These are phyloP conservation scores for Seiridium unicorne DNA, from an alignment of 2,329 filamentous ascomycete genomes.

Conservation along the genomic window DNA sequence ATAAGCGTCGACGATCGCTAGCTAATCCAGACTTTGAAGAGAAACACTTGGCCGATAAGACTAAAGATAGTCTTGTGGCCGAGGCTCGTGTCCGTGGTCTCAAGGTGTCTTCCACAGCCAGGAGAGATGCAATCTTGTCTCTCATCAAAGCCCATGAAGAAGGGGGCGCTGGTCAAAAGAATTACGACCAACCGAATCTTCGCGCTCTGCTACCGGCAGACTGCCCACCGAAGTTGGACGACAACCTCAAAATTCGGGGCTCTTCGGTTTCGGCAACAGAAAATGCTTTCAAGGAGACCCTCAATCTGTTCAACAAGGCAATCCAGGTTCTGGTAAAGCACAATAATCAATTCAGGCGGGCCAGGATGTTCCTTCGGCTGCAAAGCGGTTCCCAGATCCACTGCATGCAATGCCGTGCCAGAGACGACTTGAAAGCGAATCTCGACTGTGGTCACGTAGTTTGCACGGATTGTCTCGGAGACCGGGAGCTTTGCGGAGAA, in stretches of 20 bases:
- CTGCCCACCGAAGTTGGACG: background rate
- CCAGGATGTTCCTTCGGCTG: background rate
- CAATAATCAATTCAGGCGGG: background rate
- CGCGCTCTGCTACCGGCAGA: background rate
- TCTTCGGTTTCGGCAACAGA: background rate
- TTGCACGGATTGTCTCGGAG: slow-evolving; percentile 15
- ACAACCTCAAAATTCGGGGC: background rate
- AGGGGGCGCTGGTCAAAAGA: background rate
- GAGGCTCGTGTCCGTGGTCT: background rate
- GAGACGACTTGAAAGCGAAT: slow-evolving; percentile 10
- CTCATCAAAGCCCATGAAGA: background rate
- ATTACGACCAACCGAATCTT: background rate
- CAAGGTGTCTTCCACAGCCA: background rate
- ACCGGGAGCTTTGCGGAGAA: slow-evolving; percentile 15
- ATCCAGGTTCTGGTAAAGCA: background rate
- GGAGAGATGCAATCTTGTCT: background rate
- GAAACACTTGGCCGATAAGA: background rate
- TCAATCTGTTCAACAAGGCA: background rate
- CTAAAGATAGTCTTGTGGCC: background rate
- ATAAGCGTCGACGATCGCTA: background rate
- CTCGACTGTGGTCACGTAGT: slow-evolving; percentile 27
- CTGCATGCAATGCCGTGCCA: slow-evolving; percentile 10
- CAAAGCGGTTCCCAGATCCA: background rate
- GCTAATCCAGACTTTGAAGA: background rate
- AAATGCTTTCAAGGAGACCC: slow-evolving; percentile 1